phyloP scores from a whole-genome alignment of 2,329 filamentous ascomycete genomes.

The Aureobasidium lini region DNA sequence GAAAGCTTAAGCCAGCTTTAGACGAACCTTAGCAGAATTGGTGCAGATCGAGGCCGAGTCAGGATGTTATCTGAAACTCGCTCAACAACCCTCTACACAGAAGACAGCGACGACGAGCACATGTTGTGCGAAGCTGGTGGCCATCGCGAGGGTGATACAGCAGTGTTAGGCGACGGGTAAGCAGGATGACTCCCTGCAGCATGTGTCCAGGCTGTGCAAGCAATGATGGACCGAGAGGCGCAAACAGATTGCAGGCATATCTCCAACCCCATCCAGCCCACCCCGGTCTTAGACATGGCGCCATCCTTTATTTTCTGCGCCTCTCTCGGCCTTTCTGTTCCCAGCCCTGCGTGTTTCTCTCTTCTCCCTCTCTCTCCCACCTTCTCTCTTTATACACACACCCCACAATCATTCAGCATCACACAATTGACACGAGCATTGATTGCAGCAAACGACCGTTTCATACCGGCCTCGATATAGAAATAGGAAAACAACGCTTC shows the following conservation, averaged over 20 bases:
- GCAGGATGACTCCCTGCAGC: neutral
- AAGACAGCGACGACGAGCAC: neutral
- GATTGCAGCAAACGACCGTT: neutral
- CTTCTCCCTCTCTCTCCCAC: neutral
- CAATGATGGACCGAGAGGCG: neutral
- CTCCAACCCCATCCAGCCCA: slow-evolving; percentile 3
- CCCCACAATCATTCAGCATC: neutral
- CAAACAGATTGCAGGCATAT: slow-evolving; percentile 3
- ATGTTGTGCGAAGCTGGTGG: neutral
- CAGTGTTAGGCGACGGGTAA: neutral
- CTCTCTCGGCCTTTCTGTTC: neutral
- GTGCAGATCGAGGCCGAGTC: neutral
- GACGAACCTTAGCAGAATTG: neutral
- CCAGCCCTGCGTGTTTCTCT: neutral
- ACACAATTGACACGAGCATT: neutral
- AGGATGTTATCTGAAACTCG: neutral
- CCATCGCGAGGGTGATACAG: neutral
- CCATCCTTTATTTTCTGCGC: slow-evolving; percentile 6
- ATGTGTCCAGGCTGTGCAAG: neutral
- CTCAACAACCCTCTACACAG: neutral
- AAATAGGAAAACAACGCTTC: slow-evolving; percentile 3
- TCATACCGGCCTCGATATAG: neutral
- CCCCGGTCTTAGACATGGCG: slow-evolving; percentile 3
- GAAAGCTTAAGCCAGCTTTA: slow-evolving; percentile 7
- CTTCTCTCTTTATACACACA: neutral